Base-by-base conservation (phyloP, 306 rosid species). In the Castanea crenata region DNA sequence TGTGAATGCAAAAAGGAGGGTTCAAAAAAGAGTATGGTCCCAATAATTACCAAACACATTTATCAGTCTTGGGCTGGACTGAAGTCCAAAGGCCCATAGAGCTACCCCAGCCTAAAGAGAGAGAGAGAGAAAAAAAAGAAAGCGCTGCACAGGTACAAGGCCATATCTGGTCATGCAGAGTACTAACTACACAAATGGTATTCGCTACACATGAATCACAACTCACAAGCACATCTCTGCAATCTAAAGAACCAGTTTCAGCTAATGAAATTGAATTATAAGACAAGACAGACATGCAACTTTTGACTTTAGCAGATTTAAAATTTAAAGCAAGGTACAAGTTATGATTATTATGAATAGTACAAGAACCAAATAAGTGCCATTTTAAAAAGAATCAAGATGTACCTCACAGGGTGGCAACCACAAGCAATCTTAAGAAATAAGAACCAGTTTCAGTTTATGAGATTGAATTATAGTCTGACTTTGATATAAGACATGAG, bases 71-170 rank as follows among this genome's bases (percentile, higher is more conserved):
- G 69, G 74, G 58, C 18, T 25, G 52, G 52, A 67, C 82, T 64
- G 25, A 41, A 71, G 76, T 55, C 35, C 56, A 49, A 55, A 69
- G 86, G 63, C 80, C 35, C 54, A 69, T 38, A 35, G 46, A 41
- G 11, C 46, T 38, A 38, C 11, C 29, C 52, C 59, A 32, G 34
- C 70, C 29, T 11, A 31, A 29, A 72, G 61, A 73, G 15, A 62
- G 35, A 62, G 14, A 11, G 38, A 6, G 9, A 38, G 44, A 38
- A 21, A 1, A 5, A 63, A 63, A 29, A 20, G 16, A 27, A 29
- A 11, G 31, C 5, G 41, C 16, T 21, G 1, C 15, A 3, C 18
- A 31, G 2, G 20, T 41, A 41, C 46, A 41, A 41, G 46, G 46
- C 8, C 46, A 8, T 2, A 3, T 8, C 46, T 41, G 46, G 8